Percentiles rank a stretch among this genome's conserved stretches.
phyloP scores from a whole-genome alignment of 129 eudicot species.

The Artemisia tridentata region DNA sequence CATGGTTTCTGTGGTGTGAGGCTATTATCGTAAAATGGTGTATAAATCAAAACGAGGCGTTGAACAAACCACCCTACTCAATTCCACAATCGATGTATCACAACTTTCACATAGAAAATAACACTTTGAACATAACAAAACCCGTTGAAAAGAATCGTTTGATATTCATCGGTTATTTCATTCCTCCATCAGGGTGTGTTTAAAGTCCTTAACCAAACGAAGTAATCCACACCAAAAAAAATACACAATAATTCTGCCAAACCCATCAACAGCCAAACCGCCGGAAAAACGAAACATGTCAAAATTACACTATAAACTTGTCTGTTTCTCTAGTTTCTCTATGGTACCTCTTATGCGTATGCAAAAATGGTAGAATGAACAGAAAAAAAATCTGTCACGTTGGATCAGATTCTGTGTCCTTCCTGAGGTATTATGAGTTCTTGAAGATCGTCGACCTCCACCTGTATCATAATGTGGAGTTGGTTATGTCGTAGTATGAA shows the following conservation, averaged over 20 bases:
- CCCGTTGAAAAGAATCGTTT: background rate
- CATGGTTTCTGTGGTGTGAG: too few species aligned
- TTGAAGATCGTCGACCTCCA: conserved; percentile 67
- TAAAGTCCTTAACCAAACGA: conserved; percentile 14
- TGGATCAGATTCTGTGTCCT: conserved; percentile 51
- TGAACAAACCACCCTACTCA: too few species aligned
- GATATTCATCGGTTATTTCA: conserved; percentile 15
- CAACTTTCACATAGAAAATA: background rate
- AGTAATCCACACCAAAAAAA: conserved; percentile 17
- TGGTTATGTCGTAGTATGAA: background rate
- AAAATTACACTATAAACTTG: conserved; percentile 23
- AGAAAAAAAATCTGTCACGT: conserved; percentile 7
- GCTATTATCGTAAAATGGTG: too few species aligned
- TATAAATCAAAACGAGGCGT: too few species aligned
- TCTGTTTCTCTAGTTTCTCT: conserved; percentile 21
- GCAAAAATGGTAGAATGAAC: conserved; percentile 30
- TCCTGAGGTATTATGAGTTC: conserved; percentile 75
- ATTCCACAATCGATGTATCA: background rate
- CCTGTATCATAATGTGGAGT: conserved; percentile 40
- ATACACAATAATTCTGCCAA: conserved; percentile 7
- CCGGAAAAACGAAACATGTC: background rate
- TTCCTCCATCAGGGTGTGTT: conserved; percentile 10
- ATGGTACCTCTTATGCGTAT: conserved; percentile 32
- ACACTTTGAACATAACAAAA: background rate
- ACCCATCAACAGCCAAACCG: background rate